Base-by-base conservation (phyloP, 2,329 filamentous ascomycete genomes). In the Dothistroma septosporum region DNA sequence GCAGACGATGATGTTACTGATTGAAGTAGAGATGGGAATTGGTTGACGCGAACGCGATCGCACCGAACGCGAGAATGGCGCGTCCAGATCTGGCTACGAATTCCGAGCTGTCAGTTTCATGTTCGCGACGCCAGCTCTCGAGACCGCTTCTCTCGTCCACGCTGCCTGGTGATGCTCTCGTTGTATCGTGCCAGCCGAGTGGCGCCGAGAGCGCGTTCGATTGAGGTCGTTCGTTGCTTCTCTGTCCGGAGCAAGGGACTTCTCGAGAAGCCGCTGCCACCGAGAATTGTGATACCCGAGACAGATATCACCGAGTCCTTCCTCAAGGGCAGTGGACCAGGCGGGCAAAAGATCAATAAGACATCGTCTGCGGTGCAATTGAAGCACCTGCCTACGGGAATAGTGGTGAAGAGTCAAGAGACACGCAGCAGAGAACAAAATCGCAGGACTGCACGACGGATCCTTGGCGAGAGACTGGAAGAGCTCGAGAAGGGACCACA, bases 301-400 rank as follows among this genome's bases (percentile, higher is more conserved):
- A 79, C 82, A 19, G 92, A 97, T 56, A 86, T 97, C 67, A 86
- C 88, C 59, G 90, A 97, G 72, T 83, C 83, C 47, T 97, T 95
- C 77, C 82, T 99, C 62, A 96, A 94, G 74, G 94, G 94, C 69
- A 90, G 86, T 68, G 94, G 94, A 1, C 93, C 94, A 0, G 94
- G 94, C 24, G 94, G 94, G 0, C 94, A 99, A 74, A 97, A 97
- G 75, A 97, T 97, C 78, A 99, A 99, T 78, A 99, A 99, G 85
- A 99, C 94, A 28, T 92, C 87, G 66, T 97, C 91, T 0, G 93
- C 93, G 41, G 93, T 97, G 2, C 94, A 99, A 74, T 82, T 99
- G 37, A 94, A 88, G 68, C 94, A 99, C 75, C 78, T 89, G 16
- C 91, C 93, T 6, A 96, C 92, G 0, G 93, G 93, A 63, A 86